Conservation (phyloP, 2,329 filamentous ascomycete genomes). For the Pseudocercospora macadamiae region DNA sequence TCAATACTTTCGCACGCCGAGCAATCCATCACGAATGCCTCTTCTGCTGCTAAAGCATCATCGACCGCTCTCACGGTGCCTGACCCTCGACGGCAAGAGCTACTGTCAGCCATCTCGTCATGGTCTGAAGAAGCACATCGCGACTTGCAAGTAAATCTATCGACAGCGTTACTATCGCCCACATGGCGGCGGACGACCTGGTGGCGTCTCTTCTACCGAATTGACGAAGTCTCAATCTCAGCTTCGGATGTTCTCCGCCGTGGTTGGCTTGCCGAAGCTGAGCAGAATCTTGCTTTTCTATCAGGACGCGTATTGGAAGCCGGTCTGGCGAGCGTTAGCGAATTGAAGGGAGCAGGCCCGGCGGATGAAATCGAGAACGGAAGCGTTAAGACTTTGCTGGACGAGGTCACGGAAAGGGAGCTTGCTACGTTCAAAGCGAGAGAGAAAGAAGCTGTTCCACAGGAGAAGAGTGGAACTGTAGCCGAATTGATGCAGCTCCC, state of each 20-base stretch:
- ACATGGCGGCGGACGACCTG: slow-evolving; percentile 81
- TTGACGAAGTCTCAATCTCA: slow-evolving; percentile 87
- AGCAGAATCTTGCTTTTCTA: slow-evolving; percentile 80
- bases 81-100: slow-evolving; percentile 47
- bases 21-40: slow-evolving; percentile 52
- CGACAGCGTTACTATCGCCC: slow-evolving; percentile 73
- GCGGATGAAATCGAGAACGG: slow-evolving; percentile 16
- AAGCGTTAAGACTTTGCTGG: slow-evolving; percentile 16
- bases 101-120: slow-evolving; percentile 63
- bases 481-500: slow-evolving; percentile 36
- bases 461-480: slow-evolving; percentile 26
- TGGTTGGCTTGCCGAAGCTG: slow-evolving; percentile 75
- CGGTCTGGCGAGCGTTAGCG: slow-evolving; percentile 47
- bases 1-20: slow-evolving; percentile 65
- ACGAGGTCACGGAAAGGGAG: slow-evolving; percentile 12
- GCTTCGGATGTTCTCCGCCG: slow-evolving; percentile 76
- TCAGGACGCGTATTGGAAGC: slow-evolving; percentile 74
- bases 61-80: slow-evolving; percentile 41
- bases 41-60: slow-evolving; percentile 45
- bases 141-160: slow-evolving; percentile 79
- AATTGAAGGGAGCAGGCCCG: slow-evolving; percentile 28
- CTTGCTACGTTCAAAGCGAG: slow-evolving; percentile 20
- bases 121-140: slow-evolving; percentile 83
- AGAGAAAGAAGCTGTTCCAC: slow-evolving; percentile 1
- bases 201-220: slow-evolving; percentile 96